Conservation (phyloP, 2,329 filamentous ascomycete species). For the Aureobasidium namibiae region DNA sequence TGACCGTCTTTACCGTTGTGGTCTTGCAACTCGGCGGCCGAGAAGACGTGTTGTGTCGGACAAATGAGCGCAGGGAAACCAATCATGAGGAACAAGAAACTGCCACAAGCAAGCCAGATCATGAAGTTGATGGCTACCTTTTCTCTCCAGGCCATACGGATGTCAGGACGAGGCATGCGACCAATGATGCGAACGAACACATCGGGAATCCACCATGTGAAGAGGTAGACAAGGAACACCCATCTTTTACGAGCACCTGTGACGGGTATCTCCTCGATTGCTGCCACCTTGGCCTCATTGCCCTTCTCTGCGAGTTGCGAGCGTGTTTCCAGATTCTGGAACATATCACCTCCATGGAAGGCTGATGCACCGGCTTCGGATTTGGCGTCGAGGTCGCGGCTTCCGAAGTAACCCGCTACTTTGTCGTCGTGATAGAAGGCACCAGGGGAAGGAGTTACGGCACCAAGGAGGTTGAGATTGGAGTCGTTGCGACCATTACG, state of each 20-base stretch:
- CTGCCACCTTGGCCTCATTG: slow-evolving; percentile 80
- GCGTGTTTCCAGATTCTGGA: slow-evolving; percentile 88
- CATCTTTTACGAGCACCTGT: slow-evolving; percentile 81
- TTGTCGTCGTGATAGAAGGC: slow-evolving; percentile 65
- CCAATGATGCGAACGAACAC: slow-evolving; percentile 69
- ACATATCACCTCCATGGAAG: slow-evolving; percentile 91
- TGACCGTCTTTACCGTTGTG: slow-evolving; percentile 64
- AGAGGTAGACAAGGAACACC: slow-evolving; percentile 71
- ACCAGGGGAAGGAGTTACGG: slow-evolving; percentile 43
- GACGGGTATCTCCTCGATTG: slow-evolving; percentile 76
- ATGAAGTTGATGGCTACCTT: slow-evolving; percentile 97
- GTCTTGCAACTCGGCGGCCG: slow-evolving; percentile 62
- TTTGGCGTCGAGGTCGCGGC: slow-evolving; percentile 68
- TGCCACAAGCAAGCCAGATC: slow-evolving; percentile 78
- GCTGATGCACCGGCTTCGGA: slow-evolving; percentile 91
- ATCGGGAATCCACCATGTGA: slow-evolving; percentile 86
- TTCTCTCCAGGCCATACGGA: slow-evolving; percentile 89
- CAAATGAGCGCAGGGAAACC: slow-evolving; percentile 78
- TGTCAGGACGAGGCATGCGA: slow-evolving; percentile 83
- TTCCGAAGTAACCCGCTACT: slow-evolving; percentile 73
- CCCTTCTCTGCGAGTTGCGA: slow-evolving; percentile 93
- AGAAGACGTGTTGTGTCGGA: slow-evolving; percentile 83
- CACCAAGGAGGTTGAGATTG: slow-evolving; percentile 47
- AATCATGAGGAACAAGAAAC: slow-evolving; percentile 76
- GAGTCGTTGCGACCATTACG: slow-evolving; percentile 49